Evolutionary conservation across 192 early-diverging fungal genomes (phyloP), one percentile per base, ranked within the genome.

Genomic region (Ramicandelaber brevisporus): DNA sequence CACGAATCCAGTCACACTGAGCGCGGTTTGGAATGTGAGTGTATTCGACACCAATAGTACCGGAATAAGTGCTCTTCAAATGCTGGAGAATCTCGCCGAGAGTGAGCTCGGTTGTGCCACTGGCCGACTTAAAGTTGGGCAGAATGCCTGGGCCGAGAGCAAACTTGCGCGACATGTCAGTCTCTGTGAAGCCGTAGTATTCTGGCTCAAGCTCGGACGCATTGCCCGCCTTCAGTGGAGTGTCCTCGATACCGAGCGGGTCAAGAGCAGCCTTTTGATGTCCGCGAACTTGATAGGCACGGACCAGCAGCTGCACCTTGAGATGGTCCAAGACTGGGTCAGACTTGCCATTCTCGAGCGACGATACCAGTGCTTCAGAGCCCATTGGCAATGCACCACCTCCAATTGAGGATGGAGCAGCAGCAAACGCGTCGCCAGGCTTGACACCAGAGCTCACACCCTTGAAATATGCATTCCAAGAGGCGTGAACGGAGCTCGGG

Each of bases 401-500:
- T 27, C 68, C 60, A 17, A 78, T 70, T 26, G 87, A 61, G 21
- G 65, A 76, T 6, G 78, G 82, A 20, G 92, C 71, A 28, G 81
- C 42, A 29, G 65, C 57, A 57, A 82, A 87, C 17, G 84, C 73
- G 30, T 72, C 60, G 0, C 57, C 54, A 7, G 73, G 55, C 32
- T 54, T 50, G 19, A 65, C 44, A 17, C 75, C 70, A 13, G 56
- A 52, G 36, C 61, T 50, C 30, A 81, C 61, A 49, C 76, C 75
- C 46, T 65, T 68, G 48, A 98, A 98, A 61, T 98, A 98, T 8
- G 78, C 63, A 42, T 85, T 85, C 92, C 92, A 98, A 30, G 84
- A 88, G 23, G 78, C 56, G 48, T 93, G 86, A 13, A 98, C 92
- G 3, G 77, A 76, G 22, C 52, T 55, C 8, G 92, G 88, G 37